Conservation (phyloP, 1,284 basidiomycete genomes). For the Papiliotrema flavescens region DNA sequence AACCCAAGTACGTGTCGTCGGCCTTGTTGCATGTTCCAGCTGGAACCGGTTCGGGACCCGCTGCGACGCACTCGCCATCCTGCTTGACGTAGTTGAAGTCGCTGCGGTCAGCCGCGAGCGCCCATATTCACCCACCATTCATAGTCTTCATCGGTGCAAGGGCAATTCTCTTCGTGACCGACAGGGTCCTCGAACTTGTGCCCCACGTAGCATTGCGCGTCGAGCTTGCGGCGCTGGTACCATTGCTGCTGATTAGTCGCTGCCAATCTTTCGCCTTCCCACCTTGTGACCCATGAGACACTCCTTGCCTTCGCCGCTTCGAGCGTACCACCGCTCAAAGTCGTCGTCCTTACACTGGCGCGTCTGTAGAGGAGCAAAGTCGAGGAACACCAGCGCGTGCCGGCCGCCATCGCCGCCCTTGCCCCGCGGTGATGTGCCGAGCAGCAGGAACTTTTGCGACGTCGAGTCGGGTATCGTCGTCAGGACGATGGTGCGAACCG, state of each 20-base stretch:
- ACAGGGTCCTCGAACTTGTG: conserved; percentile 85
- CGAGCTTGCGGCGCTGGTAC: conserved; percentile 79
- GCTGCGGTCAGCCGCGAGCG: conserved; percentile 15
- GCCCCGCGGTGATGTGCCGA: conserved; percentile 68
- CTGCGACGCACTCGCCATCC: conserved; percentile 68
- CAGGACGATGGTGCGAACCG: conserved; percentile 68
- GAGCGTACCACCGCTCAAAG: conserved; percentile 85
- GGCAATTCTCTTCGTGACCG: conserved; percentile 75
- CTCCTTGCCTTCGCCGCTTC: conserved; percentile 60
- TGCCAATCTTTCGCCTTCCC: conserved; percentile 18
- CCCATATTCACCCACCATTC: conserved; percentile 66
- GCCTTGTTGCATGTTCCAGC: conserved; percentile 66
- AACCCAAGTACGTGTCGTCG: conserved; percentile 71
- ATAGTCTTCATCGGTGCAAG: conserved; percentile 81
- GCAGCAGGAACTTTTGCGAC: conserved; percentile 79
- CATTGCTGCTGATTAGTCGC: conserved; percentile 64
- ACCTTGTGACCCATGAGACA: conserved; percentile 96
- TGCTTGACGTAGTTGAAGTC: conserved; percentile 55
- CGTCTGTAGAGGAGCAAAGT: conserved; percentile 70
- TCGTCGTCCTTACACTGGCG: conserved; percentile 71
- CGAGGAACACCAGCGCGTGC: conserved; percentile 73
- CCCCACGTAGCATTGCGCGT: conserved; percentile 87
- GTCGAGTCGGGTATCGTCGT: conserved; percentile 88
- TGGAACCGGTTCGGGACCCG: conserved; percentile 80
- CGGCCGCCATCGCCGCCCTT: conserved; percentile 60